Evolutionary conservation across 805 yeast species (phyloP).

Genomic region (Myxozyma mucilagina): DNA sequence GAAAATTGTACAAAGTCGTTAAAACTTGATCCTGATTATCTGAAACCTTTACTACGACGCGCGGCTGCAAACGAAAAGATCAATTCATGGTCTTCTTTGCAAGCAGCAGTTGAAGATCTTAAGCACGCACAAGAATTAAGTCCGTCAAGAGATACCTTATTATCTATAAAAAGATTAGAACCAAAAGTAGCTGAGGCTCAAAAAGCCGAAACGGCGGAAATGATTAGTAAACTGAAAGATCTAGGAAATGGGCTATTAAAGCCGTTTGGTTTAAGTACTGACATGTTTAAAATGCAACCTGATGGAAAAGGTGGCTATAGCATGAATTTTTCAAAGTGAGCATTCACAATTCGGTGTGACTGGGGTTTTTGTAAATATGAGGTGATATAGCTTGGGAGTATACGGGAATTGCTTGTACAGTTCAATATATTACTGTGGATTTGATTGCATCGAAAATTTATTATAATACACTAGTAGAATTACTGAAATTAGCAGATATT

Average conservation of each 20-base stretch:
- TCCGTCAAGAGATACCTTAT: constrained; percentile 10
- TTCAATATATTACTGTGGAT: no score
- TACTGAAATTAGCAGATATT: no score
- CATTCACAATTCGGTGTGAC: not conserved
- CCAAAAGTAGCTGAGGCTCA: constrained; percentile 34
- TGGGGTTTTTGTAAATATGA: not conserved
- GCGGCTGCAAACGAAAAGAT: constrained; percentile 59
- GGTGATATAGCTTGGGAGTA: not conserved
- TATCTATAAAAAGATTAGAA: constrained; percentile 17
- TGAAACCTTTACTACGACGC: constrained; percentile 74
- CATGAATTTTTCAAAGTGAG: constrained; percentile 22
- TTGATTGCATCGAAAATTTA: no score
- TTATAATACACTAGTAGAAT: no score
- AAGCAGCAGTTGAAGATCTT: constrained; percentile 36
- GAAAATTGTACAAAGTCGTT: constrained; percentile 65
- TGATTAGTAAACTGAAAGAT: constrained; percentile 39
- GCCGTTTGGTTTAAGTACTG: constrained; percentile 39
- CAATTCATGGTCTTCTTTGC: constrained; percentile 37
- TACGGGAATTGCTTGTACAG: no score
- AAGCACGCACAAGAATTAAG: constrained; percentile 20
- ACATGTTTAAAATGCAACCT: constrained; percentile 36
- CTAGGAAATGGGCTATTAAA: constrained; percentile 38
- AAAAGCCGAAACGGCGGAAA: constrained; percentile 36
- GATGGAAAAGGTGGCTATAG: constrained; percentile 33
- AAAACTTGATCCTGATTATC: constrained; percentile 56